phyloP scores from a whole-genome alignment of 306 rosid species.

The Spatholobus suberectus region DNA sequence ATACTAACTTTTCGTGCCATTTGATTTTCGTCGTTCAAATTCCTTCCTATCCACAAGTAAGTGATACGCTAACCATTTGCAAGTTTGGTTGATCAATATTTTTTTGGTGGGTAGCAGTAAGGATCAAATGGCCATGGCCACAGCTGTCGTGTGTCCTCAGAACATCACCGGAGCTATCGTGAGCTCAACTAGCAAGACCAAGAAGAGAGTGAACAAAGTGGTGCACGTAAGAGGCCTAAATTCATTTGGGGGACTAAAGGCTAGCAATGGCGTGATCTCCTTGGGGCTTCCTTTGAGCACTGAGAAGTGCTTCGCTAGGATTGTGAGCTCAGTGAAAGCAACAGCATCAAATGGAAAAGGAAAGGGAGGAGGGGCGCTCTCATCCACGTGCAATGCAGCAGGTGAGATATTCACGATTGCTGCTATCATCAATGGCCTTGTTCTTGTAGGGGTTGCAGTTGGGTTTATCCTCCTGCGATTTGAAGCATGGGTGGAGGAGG shows the following conservation, averaged over 20 bases:
- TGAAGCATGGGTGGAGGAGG: conserved; percentile 49
- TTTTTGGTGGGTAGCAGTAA: background rate
- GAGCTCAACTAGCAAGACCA: conserved; percentile 30
- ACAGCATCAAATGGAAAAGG: conserved; percentile 3
- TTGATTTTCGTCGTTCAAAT: background rate
- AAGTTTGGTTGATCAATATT: background rate
- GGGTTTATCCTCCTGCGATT: conserved; percentile 49
- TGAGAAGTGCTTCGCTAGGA: conserved; percentile 44
- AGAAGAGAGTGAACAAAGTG: conserved; percentile 29
- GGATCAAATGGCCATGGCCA: conserved; percentile 42
- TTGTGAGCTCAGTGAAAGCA: conserved; percentile 35
- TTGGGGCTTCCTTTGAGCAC: conserved; percentile 46
- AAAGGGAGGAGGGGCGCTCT: conserved; percentile 46
- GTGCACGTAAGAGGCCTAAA: conserved; percentile 26
- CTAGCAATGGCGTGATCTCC: conserved; percentile 24
- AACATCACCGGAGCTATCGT: conserved; percentile 40
- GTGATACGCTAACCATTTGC: background rate
- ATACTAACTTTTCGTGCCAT: background rate
- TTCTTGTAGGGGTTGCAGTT: conserved; percentile 49
- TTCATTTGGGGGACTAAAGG: conserved; percentile 47
- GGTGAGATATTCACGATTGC: conserved; percentile 48
- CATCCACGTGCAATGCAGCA: conserved; percentile 47
- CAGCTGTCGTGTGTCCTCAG: conserved; percentile 29
- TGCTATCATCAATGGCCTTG: conserved; percentile 41
- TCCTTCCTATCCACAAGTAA: background rate